phyloP scores from a whole-genome alignment of 169 alveolate genomes.

The Nephromyces sp. region DNA sequence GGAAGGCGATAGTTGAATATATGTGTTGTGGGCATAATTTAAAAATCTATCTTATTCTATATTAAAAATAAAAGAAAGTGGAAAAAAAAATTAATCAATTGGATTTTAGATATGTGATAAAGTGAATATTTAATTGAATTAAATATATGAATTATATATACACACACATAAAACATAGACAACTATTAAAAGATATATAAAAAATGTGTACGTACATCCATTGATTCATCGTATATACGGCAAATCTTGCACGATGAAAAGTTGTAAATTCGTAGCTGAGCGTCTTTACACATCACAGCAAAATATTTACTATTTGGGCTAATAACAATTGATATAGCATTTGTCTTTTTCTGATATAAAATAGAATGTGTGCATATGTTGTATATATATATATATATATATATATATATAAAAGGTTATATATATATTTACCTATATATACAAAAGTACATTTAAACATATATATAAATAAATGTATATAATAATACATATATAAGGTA shows the following conservation, averaged over 20 bases:
- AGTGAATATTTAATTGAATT: neutral
- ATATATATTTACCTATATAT: neutral
- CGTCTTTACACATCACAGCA: conserved; percentile 25
- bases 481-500: neutral
- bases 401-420: neutral
- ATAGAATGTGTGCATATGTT: neutral
- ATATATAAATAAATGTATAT: neutral
- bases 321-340: conserved; percentile 22
- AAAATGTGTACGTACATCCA: conserved; percentile 6
- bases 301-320: conserved; percentile 23
- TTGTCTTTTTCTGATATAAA: conserved; percentile 11
- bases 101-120: neutral
- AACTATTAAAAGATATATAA: neutral
- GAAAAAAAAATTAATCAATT: neutral
- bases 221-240: conserved; percentile 18
- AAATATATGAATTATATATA: neutral
- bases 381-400: neutral
- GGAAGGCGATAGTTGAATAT: too few relatives aligned
- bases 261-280: conserved; percentile 19
- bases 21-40: too few relatives aligned
- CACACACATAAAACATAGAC: neutral
- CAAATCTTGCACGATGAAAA: conserved; percentile 10
- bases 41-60: neutral
- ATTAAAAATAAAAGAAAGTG: neutral
- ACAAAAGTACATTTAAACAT: neutral